Base-by-base conservation (phyloP, 2,329 filamentous ascomycete genomes). In the Paracoccidioides lutzii region DNA sequence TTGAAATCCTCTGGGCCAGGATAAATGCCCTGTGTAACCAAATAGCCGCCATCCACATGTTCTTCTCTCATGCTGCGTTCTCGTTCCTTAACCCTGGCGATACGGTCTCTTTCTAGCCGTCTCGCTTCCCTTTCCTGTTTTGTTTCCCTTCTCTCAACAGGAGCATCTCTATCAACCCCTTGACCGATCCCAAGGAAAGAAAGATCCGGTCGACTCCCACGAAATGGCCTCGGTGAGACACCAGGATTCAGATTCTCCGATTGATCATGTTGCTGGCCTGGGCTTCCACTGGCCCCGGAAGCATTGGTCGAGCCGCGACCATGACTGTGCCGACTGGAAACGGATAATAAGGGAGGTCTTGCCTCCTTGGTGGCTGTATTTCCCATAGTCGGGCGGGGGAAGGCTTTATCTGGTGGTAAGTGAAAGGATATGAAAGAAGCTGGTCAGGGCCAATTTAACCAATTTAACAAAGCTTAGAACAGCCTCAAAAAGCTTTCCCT, bases 1-100 rank as follows among this genome's bases (percentile, higher is more conserved):
- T 82, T 95, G 69, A 91, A 98, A 71, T 98, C 93, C 71, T 98
- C 93, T 0, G 83, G 76, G 0, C 91, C 90, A 28, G 88, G 91
- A 67, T 98, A 98, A 52, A 90, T 88, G 40, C 93, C 93, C 67
- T 95, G 81, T 0, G 93, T 98, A 37, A 98, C 93, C 50, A 98
- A 75, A 73, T 85, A 98, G 28, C 93, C 93, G 22, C 93, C 93
- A 70, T 98, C 93, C 3, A 97, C 87, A 69, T 90, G 83, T 68
- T 98, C 93, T 64, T 96, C 90, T 60, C 78, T 83, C 74, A 97
- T 83, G 66, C 93, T 98, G 61, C 87, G 81, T 70, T 95, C 90
- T 50, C 93, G 82, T 69, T 98, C 93, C 69, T 89, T 89, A 45
- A 85, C 73, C 57, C 93, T 79, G 41, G 81, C 78, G 14, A 80